phyloP scores from a whole-genome alignment of 2,329 filamentous ascomycete species.

The Pseudocercospora vitis region DNA sequence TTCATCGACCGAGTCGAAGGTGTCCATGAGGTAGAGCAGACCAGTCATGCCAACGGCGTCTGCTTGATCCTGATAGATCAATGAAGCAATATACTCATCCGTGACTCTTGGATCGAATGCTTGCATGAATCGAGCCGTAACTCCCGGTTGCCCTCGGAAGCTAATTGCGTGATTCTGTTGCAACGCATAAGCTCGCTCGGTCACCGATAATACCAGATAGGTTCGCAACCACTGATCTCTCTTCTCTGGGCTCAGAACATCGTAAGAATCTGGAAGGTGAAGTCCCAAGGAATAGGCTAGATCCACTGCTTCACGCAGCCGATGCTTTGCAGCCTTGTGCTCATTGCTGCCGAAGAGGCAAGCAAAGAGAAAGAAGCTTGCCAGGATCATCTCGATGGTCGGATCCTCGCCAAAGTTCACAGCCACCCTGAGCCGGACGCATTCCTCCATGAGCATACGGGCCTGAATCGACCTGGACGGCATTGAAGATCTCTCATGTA shows the following conservation, averaged over 20 bases:
- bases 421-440: slow-evolving; percentile 46
- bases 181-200: slow-evolving; percentile 44
- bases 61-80: slow-evolving; percentile 47
- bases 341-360: slow-evolving; percentile 32
- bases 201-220: slow-evolving; percentile 40
- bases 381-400: slow-evolving; percentile 32
- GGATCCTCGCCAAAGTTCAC: slow-evolving; percentile 40
- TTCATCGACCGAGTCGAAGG: slow-evolving; percentile 48
- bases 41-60: slow-evolving; percentile 45
- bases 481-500: slow-evolving; percentile 40
- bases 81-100: slow-evolving; percentile 35
- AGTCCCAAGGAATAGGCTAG: slow-evolving; percentile 44
- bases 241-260: slow-evolving; percentile 39
- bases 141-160: slow-evolving; percentile 44
- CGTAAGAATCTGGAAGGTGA: slow-evolving; percentile 44
- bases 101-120: slow-evolving; percentile 42
- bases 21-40: slow-evolving; percentile 45
- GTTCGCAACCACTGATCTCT: slow-evolving; percentile 44
- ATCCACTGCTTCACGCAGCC: slow-evolving; percentile 38
- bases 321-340: slow-evolving; percentile 34
- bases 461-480: slow-evolving; percentile 40
- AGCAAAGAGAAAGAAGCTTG: slow-evolving; percentile 37
- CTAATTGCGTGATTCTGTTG: slow-evolving; percentile 46
- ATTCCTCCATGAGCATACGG: slow-evolving; percentile 45
- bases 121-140: slow-evolving; percentile 44